A percentile compares a stretch with the other conserved stretches of the same genome.
phyloP scores from a whole-genome alignment of 805 yeast genomes.

The Saccharomyces eubayanus region DNA sequence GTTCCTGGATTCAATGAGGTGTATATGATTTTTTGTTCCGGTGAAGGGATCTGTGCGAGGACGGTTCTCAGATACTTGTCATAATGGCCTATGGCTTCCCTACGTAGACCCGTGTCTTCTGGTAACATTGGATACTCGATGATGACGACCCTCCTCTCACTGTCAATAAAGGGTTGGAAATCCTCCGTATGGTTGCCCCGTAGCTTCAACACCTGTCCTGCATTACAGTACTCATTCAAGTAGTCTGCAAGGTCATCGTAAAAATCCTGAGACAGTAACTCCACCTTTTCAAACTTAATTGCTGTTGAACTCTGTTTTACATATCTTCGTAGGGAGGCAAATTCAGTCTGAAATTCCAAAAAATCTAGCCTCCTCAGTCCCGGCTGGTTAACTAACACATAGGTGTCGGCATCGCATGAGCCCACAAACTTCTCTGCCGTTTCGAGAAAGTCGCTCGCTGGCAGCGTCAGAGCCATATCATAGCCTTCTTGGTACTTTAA shows the following conservation, averaged over 20 bases:
- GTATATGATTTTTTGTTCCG: slow-evolving; percentile 53
- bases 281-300: slow-evolving; percentile 47
- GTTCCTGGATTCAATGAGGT: slow-evolving; percentile 35
- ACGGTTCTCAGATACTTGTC: slow-evolving; percentile 47
- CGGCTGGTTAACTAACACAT: slow-evolving; percentile 47
- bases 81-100: slow-evolving; percentile 31
- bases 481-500: slow-evolving; percentile 15
- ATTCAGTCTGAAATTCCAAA: slow-evolving; percentile 32
- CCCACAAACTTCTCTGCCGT: slow-evolving; percentile 29
- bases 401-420: slow-evolving; percentile 48
- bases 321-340: slow-evolving; percentile 44
- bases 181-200: slow-evolving; percentile 35
- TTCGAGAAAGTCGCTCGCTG: slow-evolving; percentile 23
- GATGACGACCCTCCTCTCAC: slow-evolving; percentile 51
- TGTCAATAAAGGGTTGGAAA: slow-evolving; percentile 53
- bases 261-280: slow-evolving; percentile 15
- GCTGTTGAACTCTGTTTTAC: slow-evolving; percentile 52
- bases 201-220: slow-evolving; percentile 15
- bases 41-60: slow-evolving; percentile 65
- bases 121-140: slow-evolving; percentile 50
- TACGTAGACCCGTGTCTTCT: slow-evolving; percentile 25
- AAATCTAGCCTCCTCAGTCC: slow-evolving; percentile 44
- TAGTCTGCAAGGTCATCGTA: slow-evolving; percentile 15
- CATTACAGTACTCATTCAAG: slow-evolving; percentile 18
- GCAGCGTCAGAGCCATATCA: slow-evolving; percentile 10